A percentile compares a stretch with the other conserved stretches of the same genome.
Conservation (phyloP, 169 alveolate species). For the Plasmodium ovale region DNA sequence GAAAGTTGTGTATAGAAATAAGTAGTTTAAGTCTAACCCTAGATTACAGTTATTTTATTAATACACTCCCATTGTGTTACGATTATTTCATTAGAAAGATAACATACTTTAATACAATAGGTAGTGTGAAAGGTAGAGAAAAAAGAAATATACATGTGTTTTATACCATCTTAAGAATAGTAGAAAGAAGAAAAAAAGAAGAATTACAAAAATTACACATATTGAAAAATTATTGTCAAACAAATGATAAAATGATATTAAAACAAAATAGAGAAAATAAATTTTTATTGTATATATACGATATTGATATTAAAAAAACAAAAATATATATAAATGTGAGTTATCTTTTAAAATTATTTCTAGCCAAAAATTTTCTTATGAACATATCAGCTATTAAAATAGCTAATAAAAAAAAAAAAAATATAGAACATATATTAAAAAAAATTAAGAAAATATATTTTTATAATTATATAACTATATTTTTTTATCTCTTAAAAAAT, state of each 20-base stretch:
- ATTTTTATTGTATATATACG: slow-evolving; percentile 32
- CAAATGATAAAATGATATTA: not conserved
- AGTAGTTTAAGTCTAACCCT: slow-evolving; percentile 34
- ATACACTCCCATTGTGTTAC: slow-evolving; percentile 23
- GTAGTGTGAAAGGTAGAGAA: not conserved
- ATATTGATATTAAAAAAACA: slow-evolving; percentile 54
- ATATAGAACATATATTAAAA: slow-evolving; percentile 41
- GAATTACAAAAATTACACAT: not conserved
- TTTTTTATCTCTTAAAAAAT: slow-evolving; percentile 55
- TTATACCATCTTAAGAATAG: not conserved
- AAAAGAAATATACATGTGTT: not conserved
- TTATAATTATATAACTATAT: slow-evolving; percentile 46
- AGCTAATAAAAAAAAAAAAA: slow-evolving; percentile 50
- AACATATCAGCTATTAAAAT: slow-evolving; percentile 64
- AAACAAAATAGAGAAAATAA: not conserved
- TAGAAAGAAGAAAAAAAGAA: not conserved
- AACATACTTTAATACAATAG: not conserved
- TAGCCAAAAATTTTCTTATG: slow-evolving; percentile 53
- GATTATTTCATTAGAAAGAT: slow-evolving; percentile 15
- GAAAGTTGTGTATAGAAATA: slow-evolving; percentile 36
- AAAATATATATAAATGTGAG: slow-evolving; percentile 65
- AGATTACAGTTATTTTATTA: slow-evolving; percentile 50
- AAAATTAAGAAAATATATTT: slow-evolving; percentile 65
- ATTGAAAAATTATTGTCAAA: not conserved
- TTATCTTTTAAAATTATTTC: slow-evolving; percentile 41